Conservation (phyloP, 2,329 filamentous ascomycete genomes). For the Alternaria sp. region DNA sequence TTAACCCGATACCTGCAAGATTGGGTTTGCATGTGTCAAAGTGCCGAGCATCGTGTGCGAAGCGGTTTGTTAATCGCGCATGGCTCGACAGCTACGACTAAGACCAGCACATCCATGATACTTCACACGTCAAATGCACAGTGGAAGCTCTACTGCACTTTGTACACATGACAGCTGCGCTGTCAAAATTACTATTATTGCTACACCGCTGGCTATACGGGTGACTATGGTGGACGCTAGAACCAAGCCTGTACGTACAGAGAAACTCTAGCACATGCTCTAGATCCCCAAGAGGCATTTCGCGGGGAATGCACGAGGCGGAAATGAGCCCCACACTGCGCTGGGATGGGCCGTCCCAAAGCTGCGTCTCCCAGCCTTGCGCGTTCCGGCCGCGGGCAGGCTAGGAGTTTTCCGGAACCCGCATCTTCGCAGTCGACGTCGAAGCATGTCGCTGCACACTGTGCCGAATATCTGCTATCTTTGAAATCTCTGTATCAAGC, state of each 20-base stretch:
- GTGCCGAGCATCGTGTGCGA: constrained; percentile 17
- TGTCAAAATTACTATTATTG: neutral
- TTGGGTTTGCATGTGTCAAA: constrained; percentile 9
- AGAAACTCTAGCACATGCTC: constrained; percentile 15
- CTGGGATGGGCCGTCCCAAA: constrained; percentile 8
- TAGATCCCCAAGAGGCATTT: constrained; percentile 24
- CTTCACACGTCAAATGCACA: neutral
- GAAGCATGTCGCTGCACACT: constrained; percentile 11
- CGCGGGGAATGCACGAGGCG: constrained; percentile 31
- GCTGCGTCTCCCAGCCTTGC: constrained; percentile 9
- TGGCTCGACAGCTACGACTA: neutral
- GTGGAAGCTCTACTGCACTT: neutral
- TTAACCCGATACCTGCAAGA: neutral
- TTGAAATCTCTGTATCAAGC: constrained; percentile 3
- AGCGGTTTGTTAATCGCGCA: constrained; percentile 10
- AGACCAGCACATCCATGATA: neutral
- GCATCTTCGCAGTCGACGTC: constrained; percentile 11
- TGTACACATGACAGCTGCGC: neutral
- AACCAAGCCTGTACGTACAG: constrained; percentile 5
- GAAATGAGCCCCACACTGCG: constrained; percentile 19
- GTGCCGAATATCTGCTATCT: constrained; percentile 13
- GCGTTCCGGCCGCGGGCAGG: constrained; percentile 35
- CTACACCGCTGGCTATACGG: neutral
- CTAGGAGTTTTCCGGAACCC: constrained; percentile 33
- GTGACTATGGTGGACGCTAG: neutral